Conservation (phyloP, 2,329 filamentous ascomycete genomes). For the Fusarium sororula region DNA sequence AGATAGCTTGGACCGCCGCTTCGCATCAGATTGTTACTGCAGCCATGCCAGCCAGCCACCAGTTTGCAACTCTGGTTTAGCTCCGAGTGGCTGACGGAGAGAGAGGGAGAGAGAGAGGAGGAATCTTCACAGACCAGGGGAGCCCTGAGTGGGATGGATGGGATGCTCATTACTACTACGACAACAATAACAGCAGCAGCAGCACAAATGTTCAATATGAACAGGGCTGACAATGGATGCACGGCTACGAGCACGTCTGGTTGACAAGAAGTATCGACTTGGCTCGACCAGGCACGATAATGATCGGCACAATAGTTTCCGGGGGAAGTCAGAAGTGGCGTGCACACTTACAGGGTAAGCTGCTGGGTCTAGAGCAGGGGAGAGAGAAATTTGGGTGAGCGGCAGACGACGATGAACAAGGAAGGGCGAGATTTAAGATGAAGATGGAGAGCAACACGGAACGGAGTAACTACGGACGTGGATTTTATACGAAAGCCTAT, state of each 20-base stretch:
- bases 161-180: conserved; percentile 21
- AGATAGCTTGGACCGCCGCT: conserved; percentile 34
- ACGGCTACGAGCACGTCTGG: conserved; percentile 39
- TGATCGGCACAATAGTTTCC: conserved; percentile 42
- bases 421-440: conserved; percentile 28
- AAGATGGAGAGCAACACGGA: conserved; percentile 28
- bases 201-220: conserved; percentile 26
- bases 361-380: conserved; percentile 29
- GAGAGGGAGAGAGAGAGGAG: conserved; percentile 5
- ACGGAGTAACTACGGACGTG: conserved; percentile 21
- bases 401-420: conserved; percentile 24
- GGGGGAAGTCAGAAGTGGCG: conserved; percentile 39
- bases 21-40: conserved; percentile 34
- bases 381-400: conserved; percentile 11
- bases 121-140: conserved; percentile 24
- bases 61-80: conserved; percentile 24
- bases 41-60: conserved; percentile 29
- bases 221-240: conserved; percentile 44
- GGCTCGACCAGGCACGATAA: conserved; percentile 41
- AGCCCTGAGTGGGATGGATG: conserved; percentile 26
- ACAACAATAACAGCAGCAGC: not conserved
- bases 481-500: conserved; percentile 15
- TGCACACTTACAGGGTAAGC: conserved; percentile 30
- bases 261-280: conserved; percentile 37
- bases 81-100: conserved; percentile 22